Conservation (phyloP, 805 yeast species). For the Wickerhamiella vanderwaltii region DNA sequence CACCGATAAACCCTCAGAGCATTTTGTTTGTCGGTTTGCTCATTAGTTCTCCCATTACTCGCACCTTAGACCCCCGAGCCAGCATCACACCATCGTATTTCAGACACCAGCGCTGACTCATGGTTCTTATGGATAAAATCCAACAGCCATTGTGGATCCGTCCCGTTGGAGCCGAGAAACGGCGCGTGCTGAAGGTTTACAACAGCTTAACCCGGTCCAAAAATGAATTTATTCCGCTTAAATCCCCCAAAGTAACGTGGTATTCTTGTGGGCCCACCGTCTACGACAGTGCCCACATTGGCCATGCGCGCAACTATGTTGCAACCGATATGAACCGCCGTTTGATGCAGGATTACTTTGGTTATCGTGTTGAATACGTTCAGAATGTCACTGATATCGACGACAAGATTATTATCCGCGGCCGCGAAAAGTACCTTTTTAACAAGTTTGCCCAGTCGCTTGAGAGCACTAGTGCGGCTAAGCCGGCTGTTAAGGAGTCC, state of each 20-base stretch:
- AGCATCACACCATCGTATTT: no score
- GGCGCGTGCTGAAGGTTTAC: slow-evolving; percentile 49
- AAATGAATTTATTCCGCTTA: slow-evolving; percentile 61
- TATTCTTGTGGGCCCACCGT: slow-evolving; percentile 98
- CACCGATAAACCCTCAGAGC: no score
- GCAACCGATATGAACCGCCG: slow-evolving; percentile 88
- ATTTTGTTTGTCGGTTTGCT: no score
- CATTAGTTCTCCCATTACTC: no score
- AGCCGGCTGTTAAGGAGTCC: slow-evolving; percentile 14
- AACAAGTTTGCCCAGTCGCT: slow-evolving; percentile 39
- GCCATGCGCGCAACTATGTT: slow-evolving; percentile 95
- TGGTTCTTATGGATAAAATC: slow-evolving; percentile 15
- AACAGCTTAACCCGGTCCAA: slow-evolving; percentile 77
- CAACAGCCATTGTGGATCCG: slow-evolving; percentile 43
- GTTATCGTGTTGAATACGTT: slow-evolving; percentile 74
- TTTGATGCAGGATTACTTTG: slow-evolving; percentile 78
- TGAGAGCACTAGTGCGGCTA: slow-evolving; percentile 32
- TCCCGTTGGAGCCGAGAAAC: slow-evolving; percentile 26
- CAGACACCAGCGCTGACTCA: slow-evolving; percentile 10
- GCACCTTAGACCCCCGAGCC: no score
- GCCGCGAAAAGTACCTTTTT: slow-evolving; percentile 77
- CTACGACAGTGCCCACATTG: slow-evolving; percentile 93
- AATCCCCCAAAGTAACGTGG: slow-evolving; percentile 63
- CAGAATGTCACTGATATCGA: slow-evolving; percentile 99
- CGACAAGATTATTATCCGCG: slow-evolving; percentile 90